Conservation (phyloP, 2,329 filamentous ascomycete species). For the Zymoseptoria brevis region DNA sequence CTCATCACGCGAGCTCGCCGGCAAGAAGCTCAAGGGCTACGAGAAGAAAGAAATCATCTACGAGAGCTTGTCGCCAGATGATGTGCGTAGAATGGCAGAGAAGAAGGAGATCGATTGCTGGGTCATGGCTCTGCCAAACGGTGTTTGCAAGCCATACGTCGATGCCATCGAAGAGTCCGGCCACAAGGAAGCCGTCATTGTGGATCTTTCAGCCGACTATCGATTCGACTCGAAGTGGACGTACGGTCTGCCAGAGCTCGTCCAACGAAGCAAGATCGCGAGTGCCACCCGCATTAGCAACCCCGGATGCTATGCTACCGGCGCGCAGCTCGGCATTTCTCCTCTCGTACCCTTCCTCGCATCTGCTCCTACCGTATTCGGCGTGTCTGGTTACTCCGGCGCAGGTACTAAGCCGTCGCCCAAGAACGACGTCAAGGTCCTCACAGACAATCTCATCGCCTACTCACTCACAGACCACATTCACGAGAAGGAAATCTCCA, state of each 20-base stretch:
- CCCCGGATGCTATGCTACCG: slow-evolving; percentile 93
- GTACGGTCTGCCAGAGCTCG: slow-evolving; percentile 82
- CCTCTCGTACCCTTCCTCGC: slow-evolving; percentile 66
- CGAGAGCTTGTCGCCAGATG: slow-evolving; percentile 80
- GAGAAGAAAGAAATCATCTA: slow-evolving; percentile 86
- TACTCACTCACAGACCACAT: slow-evolving; percentile 92
- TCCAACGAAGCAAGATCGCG: slow-evolving; percentile 67
- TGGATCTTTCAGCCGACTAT: slow-evolving; percentile 96
- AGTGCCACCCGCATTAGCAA: slow-evolving; percentile 78
- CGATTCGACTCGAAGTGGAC: slow-evolving; percentile 80
- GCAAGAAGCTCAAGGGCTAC: slow-evolving; percentile 82
- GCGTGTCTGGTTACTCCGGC: slow-evolving; percentile 88
- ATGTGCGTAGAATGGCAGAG: slow-evolving; percentile 76
- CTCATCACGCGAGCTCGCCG: slow-evolving; percentile 83
- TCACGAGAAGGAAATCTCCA: slow-evolving; percentile 83
- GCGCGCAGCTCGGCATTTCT: slow-evolving; percentile 79
- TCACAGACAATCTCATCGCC: slow-evolving; percentile 81
- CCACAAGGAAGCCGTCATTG: slow-evolving; percentile 61
- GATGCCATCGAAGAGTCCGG: slow-evolving; percentile 73
- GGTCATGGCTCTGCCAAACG: slow-evolving; percentile 96
- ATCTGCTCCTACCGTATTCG: slow-evolving; percentile 58
- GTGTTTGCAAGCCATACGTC: slow-evolving; percentile 87
- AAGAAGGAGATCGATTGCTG: slow-evolving; percentile 84
- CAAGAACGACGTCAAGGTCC: slow-evolving; percentile 81
- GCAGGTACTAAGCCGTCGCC: slow-evolving; percentile 89